Evolutionary conservation across 176 grass and related monocot species (phyloP).

Genomic region (Oryza glumipatula): DNA sequence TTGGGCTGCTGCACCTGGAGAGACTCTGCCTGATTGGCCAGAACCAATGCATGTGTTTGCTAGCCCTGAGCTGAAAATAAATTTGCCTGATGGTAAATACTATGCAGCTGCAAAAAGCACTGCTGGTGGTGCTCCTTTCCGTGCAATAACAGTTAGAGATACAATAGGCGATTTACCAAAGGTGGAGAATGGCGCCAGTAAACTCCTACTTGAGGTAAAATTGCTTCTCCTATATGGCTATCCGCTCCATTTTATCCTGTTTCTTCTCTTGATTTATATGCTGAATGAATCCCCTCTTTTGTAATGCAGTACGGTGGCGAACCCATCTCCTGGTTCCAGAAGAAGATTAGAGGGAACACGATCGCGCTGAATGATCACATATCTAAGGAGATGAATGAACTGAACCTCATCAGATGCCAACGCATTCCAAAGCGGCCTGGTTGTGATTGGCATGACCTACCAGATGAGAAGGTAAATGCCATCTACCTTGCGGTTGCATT

Average conservation of each 20-base stretch:
- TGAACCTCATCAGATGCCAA: slow-evolving; percentile 96
- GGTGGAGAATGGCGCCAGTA: slow-evolving; percentile 78
- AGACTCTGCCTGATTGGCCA: slow-evolving; percentile 93
- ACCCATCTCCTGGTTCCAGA: slow-evolving; percentile 91
- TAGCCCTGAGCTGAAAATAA: slow-evolving; percentile 81
- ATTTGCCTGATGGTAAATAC: slow-evolving; percentile 70
- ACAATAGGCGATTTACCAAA: slow-evolving; percentile 85
- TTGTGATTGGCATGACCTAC: slow-evolving; percentile 92
- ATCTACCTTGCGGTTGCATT: slow-evolving; percentile 4
- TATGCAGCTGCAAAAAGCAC: slow-evolving; percentile 83
- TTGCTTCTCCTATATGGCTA: neutral
- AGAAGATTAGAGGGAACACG: slow-evolving; percentile 82
- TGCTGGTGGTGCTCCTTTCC: slow-evolving; percentile 83
- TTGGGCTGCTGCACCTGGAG: slow-evolving; percentile 92
- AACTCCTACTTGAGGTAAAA: slow-evolving; percentile 70
- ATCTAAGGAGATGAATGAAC: slow-evolving; percentile 99
- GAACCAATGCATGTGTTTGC: slow-evolving; percentile 97
- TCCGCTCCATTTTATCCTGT: slow-evolving; percentile 3
- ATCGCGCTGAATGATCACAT: slow-evolving; percentile 82
- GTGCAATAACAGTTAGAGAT: slow-evolving; percentile 89
- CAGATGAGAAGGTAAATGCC: slow-evolving; percentile 83
- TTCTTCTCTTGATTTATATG: neutral
- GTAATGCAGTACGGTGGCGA: slow-evolving; percentile 76
- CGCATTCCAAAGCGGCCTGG: slow-evolving; percentile 86
- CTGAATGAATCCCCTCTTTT: slow-evolving; percentile 20